Evolutionary conservation across 495 filamentous ascomycete species (phyloP), one percentile per base, ranked within the genome.

Genomic region (Trichocladium uniseriatum): DNA sequence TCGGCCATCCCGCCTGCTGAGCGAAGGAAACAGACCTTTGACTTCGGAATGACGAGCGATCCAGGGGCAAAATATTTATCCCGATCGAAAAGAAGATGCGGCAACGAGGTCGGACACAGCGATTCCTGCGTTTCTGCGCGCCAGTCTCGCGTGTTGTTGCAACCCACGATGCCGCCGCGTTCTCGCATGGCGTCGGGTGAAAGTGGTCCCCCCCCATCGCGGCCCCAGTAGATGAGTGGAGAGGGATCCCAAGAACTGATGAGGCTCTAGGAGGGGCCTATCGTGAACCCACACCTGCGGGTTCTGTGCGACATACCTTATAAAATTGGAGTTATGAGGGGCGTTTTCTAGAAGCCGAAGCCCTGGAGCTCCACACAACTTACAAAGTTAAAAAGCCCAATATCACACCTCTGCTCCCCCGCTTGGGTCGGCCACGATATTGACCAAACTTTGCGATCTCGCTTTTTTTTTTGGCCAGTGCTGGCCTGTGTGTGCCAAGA

Each of bases 241-340:
- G 58, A 60, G 59, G 55, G 62, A 65, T 61, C 62, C n/a, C 56
- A 49, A 60, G 52, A 53, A 57, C 24, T 65, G 63, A 67, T 65
- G 63, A 67, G 64, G 64, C 64, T 67, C 64, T 67, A 56, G 62
- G 64, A 67, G 64, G 64, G 62, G 60, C 64, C 56, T 53, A 60
- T 63, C 55, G 60, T 58, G 59, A 67, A 67, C 56, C 63, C 64
- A 67, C 64, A 56, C 59, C 55, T 58, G 61, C 61, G 61, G 64
- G 57, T 56, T 63, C 57, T 67, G 64, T 67, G 62, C 53, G 58
- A 67, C 64, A 58, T 64, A 32, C 5, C 27, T 50, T 43, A 59
- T 52, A 62, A 60, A 57, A 58, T 53, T 59, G 53, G 59, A 55
- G 52, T 54, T 57, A 49, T 55, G 50, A 59, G 54, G 61, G 62